Evolutionary conservation across 1,284 basidiomycete species (phyloP), one percentile per base, ranked within the genome.

Genomic region (Malassezia pachydermatis): DNA sequence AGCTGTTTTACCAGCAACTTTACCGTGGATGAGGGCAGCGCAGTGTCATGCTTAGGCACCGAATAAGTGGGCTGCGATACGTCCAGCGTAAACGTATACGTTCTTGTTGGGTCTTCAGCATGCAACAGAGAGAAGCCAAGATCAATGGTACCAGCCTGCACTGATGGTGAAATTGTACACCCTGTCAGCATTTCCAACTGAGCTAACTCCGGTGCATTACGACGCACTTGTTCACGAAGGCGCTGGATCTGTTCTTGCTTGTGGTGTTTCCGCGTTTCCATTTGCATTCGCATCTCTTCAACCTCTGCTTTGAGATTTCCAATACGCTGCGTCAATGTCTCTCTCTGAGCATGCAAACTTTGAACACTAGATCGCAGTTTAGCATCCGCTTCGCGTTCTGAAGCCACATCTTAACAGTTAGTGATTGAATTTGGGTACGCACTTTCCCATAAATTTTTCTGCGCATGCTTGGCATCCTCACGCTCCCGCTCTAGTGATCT

Each of bases 381-480:
- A 22, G 57, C 54, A 35, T 64, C 62, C 25, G 58, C 60, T 35
- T 57, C 57, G 40, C 62, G 43, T 35, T 64, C 62, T 4, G 55
- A 44, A 10, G 60, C 58, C 34, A 64, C 62, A n/a, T 58, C 42
- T 53, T 14, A 17, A 16, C 24, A 17, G n/a, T n/a, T n/a, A n/a
- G 8, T 33, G 30, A 28, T 19, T 29, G 9, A n/a, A 10, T 4
- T 16, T 4, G 5, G 24, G 14, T 34, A 48, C 51, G 42, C 34
- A 53, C 51, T 61, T 11, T 64, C 58, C 62, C 62, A 64, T 10
- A 64, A 41, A 38, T 60, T 51, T 20, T 57, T 54, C 48, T 64
- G 62, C 10, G 51, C 50, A 19, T 55, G 41, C 43, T 64, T 64
- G 23, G 55, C 48, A 23, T 57, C 57, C 25, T 62, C 62, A 40